Conservation (phyloP, 2,329 filamentous ascomycete genomes). For the Orbilia quercus region DNA sequence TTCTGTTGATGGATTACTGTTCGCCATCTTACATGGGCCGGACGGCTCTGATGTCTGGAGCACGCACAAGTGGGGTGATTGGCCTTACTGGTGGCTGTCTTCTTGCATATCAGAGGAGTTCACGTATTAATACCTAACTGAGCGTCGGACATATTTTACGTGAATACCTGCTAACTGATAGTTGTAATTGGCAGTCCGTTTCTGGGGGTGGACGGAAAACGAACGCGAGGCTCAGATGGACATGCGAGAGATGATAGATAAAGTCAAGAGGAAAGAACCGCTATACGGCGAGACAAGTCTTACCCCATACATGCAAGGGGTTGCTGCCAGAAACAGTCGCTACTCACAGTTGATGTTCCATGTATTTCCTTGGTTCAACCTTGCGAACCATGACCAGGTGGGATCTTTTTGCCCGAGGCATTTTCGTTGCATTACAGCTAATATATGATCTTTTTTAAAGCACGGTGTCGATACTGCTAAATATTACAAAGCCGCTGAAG, state of each 20-base stretch:
- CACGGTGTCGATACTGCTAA: constrained; percentile 98
- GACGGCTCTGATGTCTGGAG: constrained; percentile 81
- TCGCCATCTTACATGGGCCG: constrained; percentile 85
- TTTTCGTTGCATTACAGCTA: constrained; percentile 20
- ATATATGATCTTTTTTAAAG: constrained; percentile 65
- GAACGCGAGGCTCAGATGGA: constrained; percentile 91
- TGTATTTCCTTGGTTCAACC: constrained; percentile 95
- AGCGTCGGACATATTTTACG: background rate
- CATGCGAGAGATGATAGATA: constrained; percentile 97
- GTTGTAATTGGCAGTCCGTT: constrained; percentile 74
- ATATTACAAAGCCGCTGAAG: constrained; percentile 95
- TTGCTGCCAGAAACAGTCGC: constrained; percentile 89
- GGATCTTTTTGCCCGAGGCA: constrained; percentile 47
- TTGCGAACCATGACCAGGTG: constrained; percentile 88
- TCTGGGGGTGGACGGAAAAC: constrained; percentile 96
- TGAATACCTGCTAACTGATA: background rate
- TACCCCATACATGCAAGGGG: constrained; percentile 90
- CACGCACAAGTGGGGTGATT: constrained; percentile 81
- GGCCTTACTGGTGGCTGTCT: constrained; percentile 82
- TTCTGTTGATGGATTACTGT: constrained; percentile 83
- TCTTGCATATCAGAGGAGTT: constrained; percentile 60
- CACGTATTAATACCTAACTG: constrained; percentile 12
- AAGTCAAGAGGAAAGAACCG: constrained; percentile 90
- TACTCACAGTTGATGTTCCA: constrained; percentile 87
- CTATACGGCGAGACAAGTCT: constrained; percentile 84